Evolutionary conservation across 2,329 filamentous ascomycete species (phyloP).

Genomic region (Diaporthe vexans): DNA sequence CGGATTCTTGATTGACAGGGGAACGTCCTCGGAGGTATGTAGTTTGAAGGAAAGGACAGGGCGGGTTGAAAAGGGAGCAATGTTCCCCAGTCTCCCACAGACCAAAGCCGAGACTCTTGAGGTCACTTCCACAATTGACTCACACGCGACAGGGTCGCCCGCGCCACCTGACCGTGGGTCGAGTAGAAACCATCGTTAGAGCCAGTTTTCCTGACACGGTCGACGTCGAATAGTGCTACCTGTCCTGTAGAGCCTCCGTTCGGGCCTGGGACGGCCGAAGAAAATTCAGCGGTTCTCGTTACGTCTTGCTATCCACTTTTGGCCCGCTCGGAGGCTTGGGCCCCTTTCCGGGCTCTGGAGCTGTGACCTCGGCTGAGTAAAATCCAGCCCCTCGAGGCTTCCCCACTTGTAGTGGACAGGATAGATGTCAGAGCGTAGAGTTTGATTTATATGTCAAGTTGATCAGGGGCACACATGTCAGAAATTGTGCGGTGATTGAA

Average conservation of each 20-base stretch:
- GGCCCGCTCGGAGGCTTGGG: conserved; percentile 4
- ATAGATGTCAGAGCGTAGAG: background rate
- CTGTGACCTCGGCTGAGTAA: background rate
- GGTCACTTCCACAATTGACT: background rate
- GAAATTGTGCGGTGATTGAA: background rate
- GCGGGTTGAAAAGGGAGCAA: background rate
- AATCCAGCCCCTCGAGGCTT: background rate
- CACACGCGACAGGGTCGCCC: background rate
- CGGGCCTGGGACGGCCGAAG: background rate
- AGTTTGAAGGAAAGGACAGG: background rate
- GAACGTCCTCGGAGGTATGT: background rate
- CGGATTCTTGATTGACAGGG: conserved; percentile 13
- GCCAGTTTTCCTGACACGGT: conserved; percentile 17
- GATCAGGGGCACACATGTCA: background rate
- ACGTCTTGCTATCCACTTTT: conserved; percentile 32
- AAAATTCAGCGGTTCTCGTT: conserved; percentile 30
- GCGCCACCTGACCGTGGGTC: conserved; percentile 22
- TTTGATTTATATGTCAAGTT: too few relatives aligned
- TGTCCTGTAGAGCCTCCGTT: conserved; percentile 10
- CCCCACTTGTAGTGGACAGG: background rate
- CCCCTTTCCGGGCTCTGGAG: conserved; percentile 6
- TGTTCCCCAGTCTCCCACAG: background rate
- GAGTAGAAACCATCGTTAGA: conserved; percentile 25
- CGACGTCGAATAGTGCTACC: conserved; percentile 11
- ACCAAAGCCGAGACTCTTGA: background rate